A percentile compares a stretch with the other conserved stretches of the same genome.
Evolutionary conservation across 495 filamentous ascomycete genomes (phyloP).

Genomic region (Chaetomium fimeti): DNA sequence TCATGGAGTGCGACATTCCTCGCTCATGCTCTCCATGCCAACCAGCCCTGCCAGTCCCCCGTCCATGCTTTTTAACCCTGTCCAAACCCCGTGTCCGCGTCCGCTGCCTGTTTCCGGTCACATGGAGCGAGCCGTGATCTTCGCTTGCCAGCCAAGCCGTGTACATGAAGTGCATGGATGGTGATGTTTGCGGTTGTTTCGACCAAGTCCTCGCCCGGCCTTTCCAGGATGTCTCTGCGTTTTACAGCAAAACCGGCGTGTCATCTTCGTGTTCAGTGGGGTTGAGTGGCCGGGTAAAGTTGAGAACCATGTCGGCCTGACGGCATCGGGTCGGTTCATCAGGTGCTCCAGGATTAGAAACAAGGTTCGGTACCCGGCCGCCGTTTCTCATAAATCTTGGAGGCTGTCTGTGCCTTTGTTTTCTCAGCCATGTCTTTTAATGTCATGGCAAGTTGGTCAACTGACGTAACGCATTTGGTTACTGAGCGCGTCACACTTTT

Average conservation of each 20-base stretch:
- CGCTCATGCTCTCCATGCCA: neutral
- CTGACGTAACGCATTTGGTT: constrained; percentile 37
- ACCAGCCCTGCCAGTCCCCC: too few relatives aligned
- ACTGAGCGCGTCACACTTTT: constrained; percentile 40
- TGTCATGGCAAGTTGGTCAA: neutral
- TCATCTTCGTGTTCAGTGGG: neutral
- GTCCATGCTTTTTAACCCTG: too few relatives aligned
- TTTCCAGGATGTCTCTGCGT: neutral
- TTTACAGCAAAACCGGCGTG: neutral
- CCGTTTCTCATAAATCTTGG: too few relatives aligned
- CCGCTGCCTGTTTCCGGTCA: neutral
- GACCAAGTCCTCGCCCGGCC: neutral
- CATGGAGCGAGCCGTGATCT: neutral
- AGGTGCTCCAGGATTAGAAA: neutral
- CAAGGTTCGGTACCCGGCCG: too few relatives aligned
- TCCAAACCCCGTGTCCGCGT: neutral
- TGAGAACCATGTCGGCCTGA: neutral
- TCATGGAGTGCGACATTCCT: neutral
- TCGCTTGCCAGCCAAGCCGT: neutral
- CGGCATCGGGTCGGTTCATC: too few relatives aligned
- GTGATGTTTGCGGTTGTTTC: neutral
- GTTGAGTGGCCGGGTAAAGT: neutral
- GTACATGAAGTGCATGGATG: neutral
- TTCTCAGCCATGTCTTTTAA: too few relatives aligned
- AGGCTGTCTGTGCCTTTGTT: too few relatives aligned